Evolutionary conservation across 352 stramenopile species (phyloP), one percentile per base, ranked within the genome.

Genomic region (Peronospora farinosa): DNA sequence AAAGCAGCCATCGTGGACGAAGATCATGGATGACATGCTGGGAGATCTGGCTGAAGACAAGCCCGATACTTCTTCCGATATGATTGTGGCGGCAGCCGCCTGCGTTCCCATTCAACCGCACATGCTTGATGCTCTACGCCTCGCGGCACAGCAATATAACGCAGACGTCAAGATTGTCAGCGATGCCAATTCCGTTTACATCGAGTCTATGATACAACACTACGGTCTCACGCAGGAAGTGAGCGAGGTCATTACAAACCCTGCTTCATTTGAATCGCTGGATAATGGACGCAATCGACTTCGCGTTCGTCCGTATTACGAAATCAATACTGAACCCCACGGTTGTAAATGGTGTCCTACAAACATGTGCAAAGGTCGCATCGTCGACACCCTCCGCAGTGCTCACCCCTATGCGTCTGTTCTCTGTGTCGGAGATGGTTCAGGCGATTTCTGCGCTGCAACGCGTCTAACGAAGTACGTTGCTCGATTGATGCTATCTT

Each of bases 301-400:
- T 23, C 62, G 57, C 16, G 73, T 92, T 13, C 28, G 40, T 51
- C 77, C 82, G 19, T 90, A 73, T 43, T 73, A 92, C 32, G 23
- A 67, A 7, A 57, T 67, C 2, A 40, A 49, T 2, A 8, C 51
- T 23, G 36, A 55, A 33, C 61, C 77, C 4, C 82, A 89, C 17
- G 73, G 61, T 11, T 92, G 82, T 55, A 7, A 42, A 7, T 60
- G 67, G 46, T 92, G 78, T 15, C 82, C 77, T 0, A 55, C 65
- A 23, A 90, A 92, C 54, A 89, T 92, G 78, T 92, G 82, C 65
- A 92, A 92, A 54, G 82, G 78, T 40, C 46, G 33, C 30, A 88
- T 92, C 31, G 48, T 90, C 19, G 73, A 86, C 11, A 33, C 38
- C 1, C 67, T 92, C 35, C 70, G 65, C 12, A 47, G 9, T 0